These are phyloP conservation scores for Saturnispora serradocipensis DNA, from an alignment of 805 yeast genomes.

Conservation along the genomic window DNA sequence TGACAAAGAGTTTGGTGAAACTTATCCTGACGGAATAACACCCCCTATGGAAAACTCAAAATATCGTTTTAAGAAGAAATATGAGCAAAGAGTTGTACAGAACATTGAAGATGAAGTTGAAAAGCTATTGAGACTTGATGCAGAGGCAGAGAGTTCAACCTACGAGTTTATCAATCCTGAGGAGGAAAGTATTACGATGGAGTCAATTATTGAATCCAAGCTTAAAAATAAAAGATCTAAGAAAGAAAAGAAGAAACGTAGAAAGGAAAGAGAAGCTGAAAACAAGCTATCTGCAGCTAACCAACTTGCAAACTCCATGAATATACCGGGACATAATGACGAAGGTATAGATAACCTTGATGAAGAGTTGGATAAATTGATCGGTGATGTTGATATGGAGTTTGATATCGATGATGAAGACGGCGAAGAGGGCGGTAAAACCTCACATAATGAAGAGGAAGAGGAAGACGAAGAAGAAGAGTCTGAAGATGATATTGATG, in stretches of 20 bases:
- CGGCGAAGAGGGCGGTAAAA: slow-evolving; percentile 39
- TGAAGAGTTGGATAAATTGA: slow-evolving; percentile 16
- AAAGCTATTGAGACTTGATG: slow-evolving; percentile 65
- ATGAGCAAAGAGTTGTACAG: slow-evolving; percentile 63
- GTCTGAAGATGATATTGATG: slow-evolving; percentile 33
- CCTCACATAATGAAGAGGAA: slow-evolving; percentile 37
- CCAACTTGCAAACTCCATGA: not conserved
- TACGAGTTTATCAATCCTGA: slow-evolving; percentile 59
- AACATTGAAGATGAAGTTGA: slow-evolving; percentile 73
- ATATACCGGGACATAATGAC: slow-evolving; percentile 25
- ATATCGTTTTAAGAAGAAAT: slow-evolving; percentile 61
- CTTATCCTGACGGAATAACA: slow-evolving; percentile 69
- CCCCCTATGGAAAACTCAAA: slow-evolving; percentile 71
- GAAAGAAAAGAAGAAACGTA: slow-evolving; percentile 18
- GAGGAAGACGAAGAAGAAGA: slow-evolving; percentile 23
- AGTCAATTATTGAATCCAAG: slow-evolving; percentile 27
- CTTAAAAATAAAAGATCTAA: slow-evolving; percentile 16
- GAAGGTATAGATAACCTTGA: slow-evolving; percentile 26
- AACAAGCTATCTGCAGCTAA: slow-evolving; percentile 4
- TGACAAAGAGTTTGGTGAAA: slow-evolving; percentile 34
- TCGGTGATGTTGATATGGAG: slow-evolving; percentile 22
- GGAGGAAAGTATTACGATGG: slow-evolving; percentile 23
- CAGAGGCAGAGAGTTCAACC: slow-evolving; percentile 70
- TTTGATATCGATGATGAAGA: slow-evolving; percentile 40
- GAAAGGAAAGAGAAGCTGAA: slow-evolving; percentile 9